Conservation (phyloP, 176 grass and related monocot species). For the Ampelocalamus luodianensis region DNA sequence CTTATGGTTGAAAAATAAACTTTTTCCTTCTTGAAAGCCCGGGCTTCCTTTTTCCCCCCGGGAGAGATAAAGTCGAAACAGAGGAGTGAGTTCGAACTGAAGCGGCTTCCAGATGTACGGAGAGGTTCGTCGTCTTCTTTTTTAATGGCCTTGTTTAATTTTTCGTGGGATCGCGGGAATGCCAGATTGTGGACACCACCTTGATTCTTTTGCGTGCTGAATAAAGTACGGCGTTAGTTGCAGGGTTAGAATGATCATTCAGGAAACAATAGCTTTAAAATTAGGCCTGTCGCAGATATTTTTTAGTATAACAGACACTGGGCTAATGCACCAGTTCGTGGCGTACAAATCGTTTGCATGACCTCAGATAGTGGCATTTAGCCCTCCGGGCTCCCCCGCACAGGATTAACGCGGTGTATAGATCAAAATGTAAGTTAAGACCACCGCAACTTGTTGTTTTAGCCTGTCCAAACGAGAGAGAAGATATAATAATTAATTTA, state of each 20-base stretch:
- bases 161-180: background rate
- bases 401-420: background rate
- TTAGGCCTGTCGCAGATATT: background rate
- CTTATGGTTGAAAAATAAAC: too few relatives aligned
- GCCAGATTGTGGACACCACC: background rate
- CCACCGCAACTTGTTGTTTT: too few relatives aligned
- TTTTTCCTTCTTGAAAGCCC: too few relatives aligned
- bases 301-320: background rate
- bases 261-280: background rate
- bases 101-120: background rate
- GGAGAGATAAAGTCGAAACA: too few relatives aligned
- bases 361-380: too few relatives aligned
- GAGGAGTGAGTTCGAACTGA: too few relatives aligned
- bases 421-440: background rate
- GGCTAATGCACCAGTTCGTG: too few relatives aligned
- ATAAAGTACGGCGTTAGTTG: background rate
- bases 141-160: background rate
- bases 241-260: background rate
- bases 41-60: too few relatives aligned
- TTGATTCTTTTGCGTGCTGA: background rate
- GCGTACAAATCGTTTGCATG: background rate
- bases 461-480: too few relatives aligned
- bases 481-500: too few relatives aligned
- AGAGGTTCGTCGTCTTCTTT: background rate
- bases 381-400: too few relatives aligned